Evolutionary conservation across 352 stramenopile genomes (phyloP).

Genomic region (Phytophthora podocarpi): DNA sequence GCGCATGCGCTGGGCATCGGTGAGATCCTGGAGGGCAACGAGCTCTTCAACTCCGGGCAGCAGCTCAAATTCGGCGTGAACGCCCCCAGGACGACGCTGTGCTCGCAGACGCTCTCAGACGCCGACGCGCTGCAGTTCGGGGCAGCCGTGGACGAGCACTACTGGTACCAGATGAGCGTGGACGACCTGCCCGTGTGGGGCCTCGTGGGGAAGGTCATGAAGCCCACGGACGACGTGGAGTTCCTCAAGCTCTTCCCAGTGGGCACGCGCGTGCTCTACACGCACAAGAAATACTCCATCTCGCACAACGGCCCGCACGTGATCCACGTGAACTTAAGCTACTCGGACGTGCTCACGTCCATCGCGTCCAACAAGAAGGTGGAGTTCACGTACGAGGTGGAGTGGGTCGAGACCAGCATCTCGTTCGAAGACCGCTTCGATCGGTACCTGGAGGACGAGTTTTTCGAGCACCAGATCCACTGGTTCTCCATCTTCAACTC

Average conservation of each 20-base stretch:
- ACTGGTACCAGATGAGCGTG: slow-evolving; percentile 99
- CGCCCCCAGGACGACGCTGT: slow-evolving; percentile 69
- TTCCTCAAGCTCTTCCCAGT: slow-evolving; percentile 84
- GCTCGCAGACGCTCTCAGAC: slow-evolving; percentile 73
- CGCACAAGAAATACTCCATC: slow-evolving; percentile 96
- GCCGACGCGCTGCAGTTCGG: slow-evolving; percentile 80
- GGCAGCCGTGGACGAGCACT: slow-evolving; percentile 94
- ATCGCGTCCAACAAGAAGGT: slow-evolving; percentile 90
- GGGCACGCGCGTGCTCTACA: slow-evolving; percentile 93
- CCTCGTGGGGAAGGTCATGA: slow-evolving; percentile 97
- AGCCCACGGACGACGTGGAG: slow-evolving; percentile 82
- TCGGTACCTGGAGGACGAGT: slow-evolving; percentile 98
- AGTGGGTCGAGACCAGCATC: slow-evolving; percentile 92
- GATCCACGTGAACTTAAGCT: slow-evolving; percentile 98
- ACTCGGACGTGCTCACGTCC: slow-evolving; percentile 87
- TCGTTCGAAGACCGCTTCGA: slow-evolving; percentile 97
- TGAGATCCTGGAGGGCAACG: slow-evolving; percentile 96
- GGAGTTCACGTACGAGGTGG: slow-evolving; percentile 95
- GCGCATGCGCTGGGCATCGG: slow-evolving; percentile 90
- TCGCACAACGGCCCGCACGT: slow-evolving; percentile 97
- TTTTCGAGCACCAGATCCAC: slow-evolving; percentile 99
- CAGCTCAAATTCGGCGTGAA: slow-evolving; percentile 78
- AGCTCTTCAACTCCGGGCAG: slow-evolving; percentile 94
- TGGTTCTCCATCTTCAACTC: slow-evolving; percentile 98
- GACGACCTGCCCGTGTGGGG: slow-evolving; percentile 99